A percentile compares a stretch with the other conserved stretches of the same genome.
These are phyloP conservation scores for Pneumocystis canis DNA, from an alignment of 1,139 yeast genomes.

Conservation along the genomic window DNA sequence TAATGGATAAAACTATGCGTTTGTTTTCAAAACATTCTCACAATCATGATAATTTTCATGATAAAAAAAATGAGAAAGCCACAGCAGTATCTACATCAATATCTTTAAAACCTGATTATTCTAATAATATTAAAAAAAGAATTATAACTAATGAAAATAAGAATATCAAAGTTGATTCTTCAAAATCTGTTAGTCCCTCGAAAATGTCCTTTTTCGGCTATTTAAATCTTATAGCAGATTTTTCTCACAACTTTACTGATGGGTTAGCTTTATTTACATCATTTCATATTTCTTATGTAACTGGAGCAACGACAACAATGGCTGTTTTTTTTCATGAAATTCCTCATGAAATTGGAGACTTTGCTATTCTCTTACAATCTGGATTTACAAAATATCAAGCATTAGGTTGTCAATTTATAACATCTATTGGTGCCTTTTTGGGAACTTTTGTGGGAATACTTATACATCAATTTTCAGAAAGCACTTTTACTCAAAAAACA, in stretches of 20 bases:
- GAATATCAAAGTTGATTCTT: too few relatives aligned
- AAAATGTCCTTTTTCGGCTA: slow-evolving; percentile 36
- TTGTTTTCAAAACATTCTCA: slow-evolving; percentile 30
- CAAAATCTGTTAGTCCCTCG: too few relatives aligned
- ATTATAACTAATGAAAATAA: slow-evolving; percentile 1
- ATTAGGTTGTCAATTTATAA: slow-evolving; percentile 45
- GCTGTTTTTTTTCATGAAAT: slow-evolving; percentile 59
- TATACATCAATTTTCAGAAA: slow-evolving; percentile 28
- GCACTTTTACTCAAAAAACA: slow-evolving; percentile 2
- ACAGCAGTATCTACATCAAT: slow-evolving; percentile 12
- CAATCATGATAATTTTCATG: slow-evolving; percentile 32
- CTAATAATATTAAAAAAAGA: slow-evolving; percentile 6
- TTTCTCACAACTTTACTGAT: slow-evolving; percentile 55
- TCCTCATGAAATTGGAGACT: slow-evolving; percentile 65
- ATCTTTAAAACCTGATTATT: background rate
- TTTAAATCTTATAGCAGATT: slow-evolving; percentile 48
- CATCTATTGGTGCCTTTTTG: slow-evolving; percentile 45
- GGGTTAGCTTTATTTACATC: slow-evolving; percentile 57
- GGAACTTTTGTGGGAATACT: slow-evolving; percentile 51
- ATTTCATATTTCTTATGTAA: slow-evolving; percentile 40
- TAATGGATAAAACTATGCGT: slow-evolving; percentile 43
- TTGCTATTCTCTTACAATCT: slow-evolving; percentile 48
- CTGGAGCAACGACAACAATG: slow-evolving; percentile 49
- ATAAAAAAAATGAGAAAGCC: slow-evolving; percentile 18
- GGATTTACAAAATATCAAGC: slow-evolving; percentile 51